A percentile compares a stretch with the other conserved stretches of the same genome.
These are phyloP conservation scores for Neonectria neomacrospora DNA, from an alignment of 2,329 filamentous ascomycete genomes.

Conservation along the genomic window DNA sequence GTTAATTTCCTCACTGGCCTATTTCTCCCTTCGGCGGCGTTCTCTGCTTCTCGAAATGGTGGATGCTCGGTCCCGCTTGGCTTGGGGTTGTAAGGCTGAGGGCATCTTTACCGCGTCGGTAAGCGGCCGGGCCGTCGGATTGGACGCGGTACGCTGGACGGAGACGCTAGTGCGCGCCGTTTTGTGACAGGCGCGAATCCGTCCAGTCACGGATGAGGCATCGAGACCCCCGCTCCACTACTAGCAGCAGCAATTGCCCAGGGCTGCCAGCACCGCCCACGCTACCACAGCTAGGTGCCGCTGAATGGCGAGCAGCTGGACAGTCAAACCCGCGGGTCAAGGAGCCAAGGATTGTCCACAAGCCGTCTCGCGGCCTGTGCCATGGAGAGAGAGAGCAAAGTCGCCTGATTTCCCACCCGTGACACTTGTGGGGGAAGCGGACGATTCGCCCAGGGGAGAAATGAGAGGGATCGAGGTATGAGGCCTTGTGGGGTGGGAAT, in stretches of 20 bases:
- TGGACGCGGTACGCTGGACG: neutral
- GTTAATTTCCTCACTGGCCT: neutral
- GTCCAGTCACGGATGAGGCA: neutral
- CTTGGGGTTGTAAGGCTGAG: slow-evolving; percentile 38
- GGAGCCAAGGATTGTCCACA: neutral
- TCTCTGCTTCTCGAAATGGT: neutral
- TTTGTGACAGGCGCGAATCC: neutral
- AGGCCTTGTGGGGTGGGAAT: neutral
- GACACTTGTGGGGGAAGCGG: neutral
- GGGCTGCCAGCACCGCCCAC: neutral
- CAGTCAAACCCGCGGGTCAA: neutral
- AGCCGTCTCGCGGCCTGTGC: slow-evolving; percentile 12
- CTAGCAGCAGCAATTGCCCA: neutral
- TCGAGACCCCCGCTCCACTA: no score
- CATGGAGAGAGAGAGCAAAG: neutral
- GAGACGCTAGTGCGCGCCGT: neutral
- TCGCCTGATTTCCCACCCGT: slow-evolving; percentile 25
- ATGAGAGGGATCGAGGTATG: slow-evolving; percentile 18
- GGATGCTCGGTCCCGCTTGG: neutral
- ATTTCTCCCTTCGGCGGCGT: neutral
- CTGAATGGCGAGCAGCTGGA: neutral
- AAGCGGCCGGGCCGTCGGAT: neutral
- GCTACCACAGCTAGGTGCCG: neutral
- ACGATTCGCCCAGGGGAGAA: slow-evolving; percentile 15
- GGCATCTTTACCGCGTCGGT: neutral